Conservation (phyloP, 2,329 filamentous ascomycete species). For the Tricladium varicosporioides region DNA sequence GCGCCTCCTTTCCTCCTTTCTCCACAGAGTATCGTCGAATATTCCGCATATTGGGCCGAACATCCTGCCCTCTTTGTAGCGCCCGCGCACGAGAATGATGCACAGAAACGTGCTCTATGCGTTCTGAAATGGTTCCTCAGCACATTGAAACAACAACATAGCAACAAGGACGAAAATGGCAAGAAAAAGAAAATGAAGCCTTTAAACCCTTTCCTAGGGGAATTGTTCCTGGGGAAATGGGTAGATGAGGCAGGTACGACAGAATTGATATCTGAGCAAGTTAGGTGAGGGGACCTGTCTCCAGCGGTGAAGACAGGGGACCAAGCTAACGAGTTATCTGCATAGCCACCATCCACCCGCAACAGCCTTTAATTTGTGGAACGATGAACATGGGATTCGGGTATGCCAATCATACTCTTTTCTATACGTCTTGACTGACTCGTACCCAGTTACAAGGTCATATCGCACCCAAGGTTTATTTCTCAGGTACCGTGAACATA, state of each 20-base stretch:
- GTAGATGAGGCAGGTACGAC: slow-evolving; percentile 78
- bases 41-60: slow-evolving; percentile 79
- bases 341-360: slow-evolving; percentile 83
- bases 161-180: slow-evolving; percentile 62
- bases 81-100: slow-evolving; percentile 73
- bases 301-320: background rate
- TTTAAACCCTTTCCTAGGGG: slow-evolving; percentile 90
- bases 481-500: slow-evolving; percentile 88
- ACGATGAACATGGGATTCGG: slow-evolving; percentile 72
- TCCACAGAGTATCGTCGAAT: slow-evolving; percentile 74
- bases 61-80: slow-evolving; percentile 77
- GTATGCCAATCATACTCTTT: slow-evolving; percentile 15
- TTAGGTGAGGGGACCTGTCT: slow-evolving; percentile 50
- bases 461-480: slow-evolving; percentile 93
- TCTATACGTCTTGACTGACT: slow-evolving; percentile 3
- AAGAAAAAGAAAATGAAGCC: slow-evolving; percentile 91
- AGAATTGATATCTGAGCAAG: slow-evolving; percentile 87
- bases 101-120: slow-evolving; percentile 77
- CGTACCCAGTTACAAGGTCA: slow-evolving; percentile 65
- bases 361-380: slow-evolving; percentile 90
- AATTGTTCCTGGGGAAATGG: slow-evolving; percentile 91
- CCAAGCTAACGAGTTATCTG: background rate
- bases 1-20: slow-evolving; percentile 84
- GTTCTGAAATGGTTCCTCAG: slow-evolving; percentile 95
- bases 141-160: slow-evolving; percentile 84